Evolutionary conservation across 176 grass and related monocot genomes (phyloP).

Genomic region (Phyllostachys edulis): DNA sequence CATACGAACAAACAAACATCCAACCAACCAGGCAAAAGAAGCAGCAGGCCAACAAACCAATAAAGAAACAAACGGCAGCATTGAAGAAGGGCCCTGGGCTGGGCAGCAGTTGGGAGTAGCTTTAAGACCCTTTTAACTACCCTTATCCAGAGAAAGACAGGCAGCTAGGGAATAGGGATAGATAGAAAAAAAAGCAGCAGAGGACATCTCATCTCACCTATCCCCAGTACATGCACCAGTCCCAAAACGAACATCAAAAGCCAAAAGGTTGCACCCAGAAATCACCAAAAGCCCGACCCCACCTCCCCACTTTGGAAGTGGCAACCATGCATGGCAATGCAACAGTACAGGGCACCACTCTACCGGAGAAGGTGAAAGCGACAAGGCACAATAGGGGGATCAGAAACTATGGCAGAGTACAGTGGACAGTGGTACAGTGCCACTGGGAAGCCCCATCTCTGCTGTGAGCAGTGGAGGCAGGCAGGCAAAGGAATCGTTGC

Average conservation of each 20-base stretch:
- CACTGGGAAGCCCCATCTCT: slow-evolving; percentile 7
- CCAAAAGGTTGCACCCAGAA: background rate
- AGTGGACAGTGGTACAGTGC: background rate
- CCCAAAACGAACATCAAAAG: slow-evolving; percentile 11
- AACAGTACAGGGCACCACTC: background rate
- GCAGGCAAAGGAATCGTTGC: slow-evolving; percentile 34
- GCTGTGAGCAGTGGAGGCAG: slow-evolving; percentile 15
- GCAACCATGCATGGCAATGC: background rate
- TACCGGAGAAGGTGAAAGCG: slow-evolving; percentile 35
- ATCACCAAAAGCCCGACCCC: background rate
- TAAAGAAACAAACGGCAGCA: slow-evolving; percentile 27
- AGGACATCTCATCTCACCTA: background rate
- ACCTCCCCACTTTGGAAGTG: slow-evolving; percentile 7
- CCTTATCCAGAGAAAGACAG: background rate
- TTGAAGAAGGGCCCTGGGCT: background rate
- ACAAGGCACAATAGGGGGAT: slow-evolving; percentile 34
- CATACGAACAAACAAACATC: background rate
- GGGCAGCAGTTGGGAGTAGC: background rate
- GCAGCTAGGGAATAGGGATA: background rate
- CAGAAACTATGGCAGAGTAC: slow-evolving; percentile 22
- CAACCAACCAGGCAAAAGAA: slow-evolving; percentile 17
- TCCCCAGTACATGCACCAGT: background rate
- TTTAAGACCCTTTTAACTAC: background rate
- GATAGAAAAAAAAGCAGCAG: background rate
- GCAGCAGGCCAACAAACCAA: slow-evolving; percentile 7